Conservation (phyloP, 192 early-diverging fungal species). For the Backusella westeae region DNA sequence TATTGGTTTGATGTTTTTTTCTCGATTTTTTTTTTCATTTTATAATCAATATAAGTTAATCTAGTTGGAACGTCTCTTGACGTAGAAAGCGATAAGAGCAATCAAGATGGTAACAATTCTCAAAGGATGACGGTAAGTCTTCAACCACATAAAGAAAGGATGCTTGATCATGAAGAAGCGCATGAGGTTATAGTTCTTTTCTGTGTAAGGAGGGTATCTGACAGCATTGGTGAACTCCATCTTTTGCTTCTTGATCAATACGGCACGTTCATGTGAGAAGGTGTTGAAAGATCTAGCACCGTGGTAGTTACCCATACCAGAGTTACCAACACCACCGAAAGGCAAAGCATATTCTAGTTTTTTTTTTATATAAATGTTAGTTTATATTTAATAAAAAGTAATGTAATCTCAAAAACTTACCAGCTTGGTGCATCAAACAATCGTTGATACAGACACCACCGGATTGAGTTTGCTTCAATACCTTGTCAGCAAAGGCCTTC, state of each 20-base stretch:
- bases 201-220: conserved; percentile 37
- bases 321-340: conserved; percentile 85
- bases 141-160: conserved; percentile 13
- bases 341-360: conserved; percentile 53
- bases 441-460: conserved; percentile 84
- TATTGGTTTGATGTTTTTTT: not conserved
- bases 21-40: not conserved
- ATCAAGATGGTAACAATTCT: conserved; percentile 3
- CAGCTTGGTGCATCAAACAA: conserved; percentile 61
- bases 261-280: conserved; percentile 76
- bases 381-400: not conserved
- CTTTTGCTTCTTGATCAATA: conserved; percentile 47
- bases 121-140: not conserved
- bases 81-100: not conserved
- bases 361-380: not conserved
- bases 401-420: conserved; percentile 37
- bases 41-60: not conserved
- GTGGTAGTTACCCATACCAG: conserved; percentile 86
- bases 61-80: conserved; percentile 1
- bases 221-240: conserved; percentile 24
- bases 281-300: conserved; percentile 73
- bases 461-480: conserved; percentile 68
- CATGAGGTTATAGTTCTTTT: conserved; percentile 17
- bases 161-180: conserved; percentile 20
- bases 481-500: conserved; percentile 47